Evolutionary conservation across 176 grass and related monocot species (phyloP).

Genomic region (Bromus sterilis): DNA sequence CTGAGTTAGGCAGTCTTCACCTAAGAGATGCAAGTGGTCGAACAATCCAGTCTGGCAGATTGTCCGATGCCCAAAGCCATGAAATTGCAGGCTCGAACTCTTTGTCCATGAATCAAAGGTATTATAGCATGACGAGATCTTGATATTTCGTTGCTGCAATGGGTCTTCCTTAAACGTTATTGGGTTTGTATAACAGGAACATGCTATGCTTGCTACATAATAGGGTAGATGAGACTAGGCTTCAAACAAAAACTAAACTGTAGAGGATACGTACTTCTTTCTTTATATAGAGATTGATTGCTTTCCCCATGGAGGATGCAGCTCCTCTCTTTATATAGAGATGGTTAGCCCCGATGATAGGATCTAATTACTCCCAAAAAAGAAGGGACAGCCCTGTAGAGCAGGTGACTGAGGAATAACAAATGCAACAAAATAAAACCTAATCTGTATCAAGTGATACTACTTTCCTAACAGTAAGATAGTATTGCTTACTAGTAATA

Average conservation of each 20-base stretch:
- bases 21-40: constrained; percentile 38
- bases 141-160: background rate
- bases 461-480: background rate
- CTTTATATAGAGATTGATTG: too few relatives aligned
- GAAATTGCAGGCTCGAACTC: constrained; percentile 38
- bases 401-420: background rate
- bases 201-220: background rate
- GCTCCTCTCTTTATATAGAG: background rate
- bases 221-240: background rate
- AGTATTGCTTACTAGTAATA: background rate
- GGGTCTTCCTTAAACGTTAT: background rate
- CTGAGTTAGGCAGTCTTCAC: constrained; percentile 43
- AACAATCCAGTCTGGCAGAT: constrained; percentile 42
- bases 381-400: background rate
- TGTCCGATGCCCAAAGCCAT: constrained; percentile 47
- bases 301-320: background rate
- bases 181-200: background rate
- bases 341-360: background rate
- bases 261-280: background rate
- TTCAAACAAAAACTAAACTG: background rate
- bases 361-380: background rate
- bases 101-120: constrained; percentile 65
- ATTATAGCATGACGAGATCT: background rate
- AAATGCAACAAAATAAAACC: background rate
- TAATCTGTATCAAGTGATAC: background rate